phyloP scores from a whole-genome alignment of 1,284 basidiomycete species.

The Cryptococcus sp. region DNA sequence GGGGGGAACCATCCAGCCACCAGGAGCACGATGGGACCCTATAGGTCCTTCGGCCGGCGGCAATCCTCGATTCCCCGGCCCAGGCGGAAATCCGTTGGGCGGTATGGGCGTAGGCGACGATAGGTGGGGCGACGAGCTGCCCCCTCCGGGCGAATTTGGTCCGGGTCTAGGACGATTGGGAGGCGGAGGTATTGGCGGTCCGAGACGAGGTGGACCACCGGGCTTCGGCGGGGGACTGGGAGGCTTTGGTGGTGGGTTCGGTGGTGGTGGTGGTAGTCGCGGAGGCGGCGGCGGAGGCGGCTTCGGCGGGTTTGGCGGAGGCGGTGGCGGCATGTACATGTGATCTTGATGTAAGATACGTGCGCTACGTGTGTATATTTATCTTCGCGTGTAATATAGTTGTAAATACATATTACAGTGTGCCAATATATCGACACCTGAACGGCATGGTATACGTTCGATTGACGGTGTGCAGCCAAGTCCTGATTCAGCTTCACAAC shows the following conservation, averaged over 20 bases:
- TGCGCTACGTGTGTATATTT: too few species aligned
- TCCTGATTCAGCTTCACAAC: too few species aligned
- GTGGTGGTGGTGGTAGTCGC: background rate
- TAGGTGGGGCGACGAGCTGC: constrained; percentile 51
- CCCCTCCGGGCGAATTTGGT: constrained; percentile 51
- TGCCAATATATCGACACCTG: too few species aligned
- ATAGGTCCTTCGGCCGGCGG: constrained; percentile 52
- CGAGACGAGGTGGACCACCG: constrained; percentile 5
- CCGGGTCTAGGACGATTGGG: constrained; percentile 49
- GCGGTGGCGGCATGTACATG: background rate
- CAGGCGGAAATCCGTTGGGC: constrained; percentile 43
- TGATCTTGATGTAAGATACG: background rate
- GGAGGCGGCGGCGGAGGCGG: background rate
- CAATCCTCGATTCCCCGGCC: constrained; percentile 24
- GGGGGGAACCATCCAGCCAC: constrained; percentile 50
- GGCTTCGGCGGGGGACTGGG: constrained; percentile 5
- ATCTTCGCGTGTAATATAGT: too few species aligned
- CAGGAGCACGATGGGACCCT: constrained; percentile 60
- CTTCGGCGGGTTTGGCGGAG: background rate
- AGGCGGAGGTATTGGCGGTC: constrained; percentile 21
- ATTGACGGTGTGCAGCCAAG: too few species aligned
- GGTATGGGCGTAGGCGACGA: constrained; percentile 44
- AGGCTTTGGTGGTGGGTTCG: constrained; percentile 6
- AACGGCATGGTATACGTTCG: too few species aligned
- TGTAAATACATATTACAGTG: too few species aligned